phyloP scores from a whole-genome alignment of 208 protist species.

The Trypanosoma congolense region DNA sequence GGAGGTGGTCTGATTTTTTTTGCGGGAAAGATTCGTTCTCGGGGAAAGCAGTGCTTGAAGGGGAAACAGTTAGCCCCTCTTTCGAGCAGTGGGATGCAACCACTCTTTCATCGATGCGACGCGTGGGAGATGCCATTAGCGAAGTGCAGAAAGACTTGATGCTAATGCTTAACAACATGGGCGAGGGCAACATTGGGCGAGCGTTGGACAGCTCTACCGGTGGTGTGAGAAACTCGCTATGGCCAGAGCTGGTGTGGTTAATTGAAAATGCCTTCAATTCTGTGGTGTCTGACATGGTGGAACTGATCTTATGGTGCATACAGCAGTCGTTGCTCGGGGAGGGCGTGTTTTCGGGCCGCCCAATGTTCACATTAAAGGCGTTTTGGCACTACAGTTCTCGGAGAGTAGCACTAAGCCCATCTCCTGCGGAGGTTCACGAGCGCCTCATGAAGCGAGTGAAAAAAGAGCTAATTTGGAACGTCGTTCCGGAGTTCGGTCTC shows the following conservation, averaged over 20 bases:
- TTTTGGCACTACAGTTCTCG: slow-evolving; percentile 8
- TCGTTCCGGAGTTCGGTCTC: slow-evolving; percentile 17
- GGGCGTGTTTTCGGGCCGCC: slow-evolving; percentile 4
- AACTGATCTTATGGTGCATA: slow-evolving; percentile 10
- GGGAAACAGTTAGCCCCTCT: slow-evolving; percentile 1
- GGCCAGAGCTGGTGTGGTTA: slow-evolving; percentile 9
- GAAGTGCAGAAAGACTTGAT: slow-evolving; percentile 13
- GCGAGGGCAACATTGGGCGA: slow-evolving; percentile 8
- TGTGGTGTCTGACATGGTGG: slow-evolving; percentile 2
- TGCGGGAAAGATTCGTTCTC: background rate
- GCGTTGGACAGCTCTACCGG: background rate
- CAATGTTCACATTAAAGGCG: slow-evolving; percentile 15
- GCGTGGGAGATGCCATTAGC: slow-evolving; percentile 7
- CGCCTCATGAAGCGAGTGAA: slow-evolving; percentile 7
- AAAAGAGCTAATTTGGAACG: slow-evolving; percentile 17
- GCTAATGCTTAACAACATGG: background rate
- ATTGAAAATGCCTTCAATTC: slow-evolving; percentile 16
- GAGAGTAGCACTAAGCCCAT: slow-evolving; percentile 7
- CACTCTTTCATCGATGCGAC: background rate
- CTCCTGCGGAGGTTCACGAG: slow-evolving; percentile 13
- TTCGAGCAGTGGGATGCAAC: slow-evolving; percentile 20
- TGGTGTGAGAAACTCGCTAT: background rate
- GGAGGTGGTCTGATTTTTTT: background rate
- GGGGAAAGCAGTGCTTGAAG: background rate
- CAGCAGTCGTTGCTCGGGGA: slow-evolving; percentile 4